These are phyloP conservation scores for Kondoa malvinella DNA, from an alignment of 768 basidiomycete species.

Conservation along the genomic window DNA sequence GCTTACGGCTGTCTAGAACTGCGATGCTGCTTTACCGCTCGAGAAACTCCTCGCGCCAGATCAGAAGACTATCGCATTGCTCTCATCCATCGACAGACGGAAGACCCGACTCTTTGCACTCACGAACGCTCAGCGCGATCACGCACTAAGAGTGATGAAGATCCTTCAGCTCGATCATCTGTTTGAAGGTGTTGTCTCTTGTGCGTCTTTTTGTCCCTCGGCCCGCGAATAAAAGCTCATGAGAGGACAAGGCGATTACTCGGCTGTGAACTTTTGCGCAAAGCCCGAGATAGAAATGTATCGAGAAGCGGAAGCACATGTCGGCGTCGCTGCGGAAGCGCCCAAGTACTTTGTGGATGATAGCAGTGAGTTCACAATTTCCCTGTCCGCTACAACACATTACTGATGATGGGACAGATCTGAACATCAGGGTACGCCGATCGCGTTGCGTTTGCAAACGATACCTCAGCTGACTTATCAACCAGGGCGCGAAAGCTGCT, in stretches of 20 bases:
- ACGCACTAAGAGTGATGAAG: conserved; percentile 19
- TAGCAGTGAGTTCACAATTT: neutral
- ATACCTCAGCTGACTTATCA: conserved; percentile 25
- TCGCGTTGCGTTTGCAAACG: no score
- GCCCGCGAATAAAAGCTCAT: neutral
- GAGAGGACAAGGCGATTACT: neutral
- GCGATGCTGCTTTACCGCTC: conserved; percentile 16
- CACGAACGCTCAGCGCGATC: conserved; percentile 9
- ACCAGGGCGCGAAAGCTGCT: conserved; percentile 12
- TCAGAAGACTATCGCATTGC: conserved; percentile 3
- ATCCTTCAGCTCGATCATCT: conserved; percentile 19
- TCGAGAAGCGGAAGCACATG: neutral
- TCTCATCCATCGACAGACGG: conserved; percentile 16
- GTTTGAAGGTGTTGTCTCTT: conserved; percentile 27
- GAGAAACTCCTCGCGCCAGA: conserved; percentile 18
- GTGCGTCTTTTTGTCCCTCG: conserved; percentile 23
- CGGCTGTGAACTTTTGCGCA: conserved; percentile 4
- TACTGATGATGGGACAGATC: no score
- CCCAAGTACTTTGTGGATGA: neutral
- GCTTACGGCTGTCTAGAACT: neutral
- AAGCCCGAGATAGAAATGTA: conserved; percentile 16
- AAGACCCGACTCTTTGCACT: conserved; percentile 14
- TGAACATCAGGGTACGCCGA: conserved; percentile 20
- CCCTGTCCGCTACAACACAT: no score
- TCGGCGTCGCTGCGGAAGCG: neutral